Base-by-base conservation (phyloP, 108 stramenopile genomes). In the Stephanodiscus triporus region DNA sequence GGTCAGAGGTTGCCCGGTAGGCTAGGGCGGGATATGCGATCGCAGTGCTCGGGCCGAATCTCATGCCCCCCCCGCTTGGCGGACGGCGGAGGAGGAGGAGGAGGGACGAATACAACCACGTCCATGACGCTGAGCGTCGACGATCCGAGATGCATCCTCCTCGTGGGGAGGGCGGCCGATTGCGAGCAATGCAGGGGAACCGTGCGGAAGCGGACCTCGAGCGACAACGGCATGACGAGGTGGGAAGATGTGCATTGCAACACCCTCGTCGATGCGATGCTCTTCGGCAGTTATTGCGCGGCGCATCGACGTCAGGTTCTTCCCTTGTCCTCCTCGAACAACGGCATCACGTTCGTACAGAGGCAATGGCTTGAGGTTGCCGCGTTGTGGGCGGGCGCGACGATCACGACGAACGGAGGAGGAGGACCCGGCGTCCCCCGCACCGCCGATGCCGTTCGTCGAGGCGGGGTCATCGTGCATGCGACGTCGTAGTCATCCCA, bases 131-230 rank as follows among this genome's bases (percentile, higher is more conserved):
- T 95, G 48, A 87, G 88, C 42, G 81, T 95, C 24, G 78, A 76
- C 51, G 82, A 89, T 74, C 64, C 66, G 1, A 47, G 66, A 48
- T 89, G 91, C 54, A 43, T 91, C 6, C 48, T 87, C 17, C 61
- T 79, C 5, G 87, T 95, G 26, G 93, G 86, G 20, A 88, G 72
- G 43, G 89, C 89, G 34, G 57, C 78, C 19, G 93, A 95, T 59
- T 90, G 75, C 70, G 93, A 84, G 59, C 60, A 53, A 20, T 95
- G 93, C 67, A 78, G 85, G 65, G 93, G 80, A 2, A 82, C 58
- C 2, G 66, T 71, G 19, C 51, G 76, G 48, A 70, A 70, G 23
- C 78, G 65, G 69, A 75, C 60, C n/a, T n/a, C 32, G 32, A 5
- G 32, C 32, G 32, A 34, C 2, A 34, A 34, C 32, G 32, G 23